A percentile compares a stretch with the other conserved stretches of the same genome.
phyloP scores from a whole-genome alignment of 768 basidiomycete genomes.

The Crassisporium funariophilum region DNA sequence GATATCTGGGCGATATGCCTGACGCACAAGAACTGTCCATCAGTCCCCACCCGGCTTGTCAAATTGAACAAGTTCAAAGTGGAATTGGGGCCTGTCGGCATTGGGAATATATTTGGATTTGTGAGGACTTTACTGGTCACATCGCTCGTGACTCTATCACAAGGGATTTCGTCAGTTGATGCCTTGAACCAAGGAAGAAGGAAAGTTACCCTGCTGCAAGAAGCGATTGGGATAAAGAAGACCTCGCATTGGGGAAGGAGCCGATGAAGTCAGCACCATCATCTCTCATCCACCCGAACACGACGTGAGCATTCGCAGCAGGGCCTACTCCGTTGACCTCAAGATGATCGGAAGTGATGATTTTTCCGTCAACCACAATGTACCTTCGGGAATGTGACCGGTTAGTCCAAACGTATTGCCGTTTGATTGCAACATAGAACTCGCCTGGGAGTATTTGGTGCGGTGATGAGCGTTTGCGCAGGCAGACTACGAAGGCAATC shows the following conservation, averaged over 20 bases:
- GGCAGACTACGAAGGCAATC: conserved; percentile 39
- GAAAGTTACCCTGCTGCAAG: conserved; percentile 20
- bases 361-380: conserved; percentile 50
- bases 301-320: conserved; percentile 43
- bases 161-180: neutral
- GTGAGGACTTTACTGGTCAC: conserved; percentile 13
- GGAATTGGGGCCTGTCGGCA: conserved; percentile 34
- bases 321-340: conserved; percentile 41
- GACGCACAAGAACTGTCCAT: conserved; percentile 45
- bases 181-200: conserved; percentile 18
- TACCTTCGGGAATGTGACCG: conserved; percentile 23
- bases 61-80: conserved; percentile 49
- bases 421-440: neutral
- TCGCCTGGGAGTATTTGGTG: conserved; percentile 33
- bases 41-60: conserved; percentile 44
- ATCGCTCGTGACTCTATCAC: conserved; percentile 10
- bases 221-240: conserved; percentile 16
- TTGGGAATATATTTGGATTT: conserved; percentile 40
- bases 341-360: conserved; percentile 40
- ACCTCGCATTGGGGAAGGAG: conserved; percentile 21
- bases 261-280: conserved; percentile 51
- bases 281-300: conserved; percentile 54
- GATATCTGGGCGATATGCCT: too few relatives aligned
- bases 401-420: neutral
- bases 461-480: conserved; percentile 38